Base-by-base conservation (phyloP, 169 alveolate species). In the Plasmodium yoelii region DNA sequence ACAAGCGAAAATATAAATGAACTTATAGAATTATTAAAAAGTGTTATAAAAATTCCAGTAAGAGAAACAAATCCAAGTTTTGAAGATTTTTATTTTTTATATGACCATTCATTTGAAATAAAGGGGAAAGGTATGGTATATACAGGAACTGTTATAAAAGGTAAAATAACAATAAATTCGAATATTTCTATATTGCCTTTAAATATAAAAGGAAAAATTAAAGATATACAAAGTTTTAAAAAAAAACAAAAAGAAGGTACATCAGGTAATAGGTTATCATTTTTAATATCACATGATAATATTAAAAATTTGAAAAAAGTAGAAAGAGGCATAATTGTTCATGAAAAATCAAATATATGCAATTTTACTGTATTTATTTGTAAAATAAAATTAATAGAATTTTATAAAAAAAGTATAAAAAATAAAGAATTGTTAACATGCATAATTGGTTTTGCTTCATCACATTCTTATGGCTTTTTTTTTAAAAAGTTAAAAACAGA, bases 41-140 rank as follows among this genome's bases (percentile, higher is more conserved):
- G 59, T 13, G 51, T 92, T 61, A 57, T 94, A 7, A 90, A 87
- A 6, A 77, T 93, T 1, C 97, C 96, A 3, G 63, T 71, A 53
- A 88, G 96, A 57, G 49, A 65, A 44, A 34, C 4, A 0, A 71
- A 44, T 7, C 65, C 68, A 59, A 80, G 46, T 5, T 42, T 82
- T 51, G 92, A 93, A 49, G 93, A 93, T 1, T 94, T 96, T 63
- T 89, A 94, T 22, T 95, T 95, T 75, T 87, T 93, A 64, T 92
- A 95, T 39, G 99, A 97, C 77, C 99, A 97, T 92, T 94, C 97
- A 26, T 97, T 97, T 74, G 94, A 95, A 34, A 92, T 96, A 4
- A 97, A 94, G 91, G 97, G 97, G 9, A 91, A 95, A 80, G 98
- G 98, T 39, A 95, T 97, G 5, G 97, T 95, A 1, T 91, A 95